phyloP scores from a whole-genome alignment of 2,329 filamentous ascomycete species.

The Pseudogymnoascus sp. region DNA sequence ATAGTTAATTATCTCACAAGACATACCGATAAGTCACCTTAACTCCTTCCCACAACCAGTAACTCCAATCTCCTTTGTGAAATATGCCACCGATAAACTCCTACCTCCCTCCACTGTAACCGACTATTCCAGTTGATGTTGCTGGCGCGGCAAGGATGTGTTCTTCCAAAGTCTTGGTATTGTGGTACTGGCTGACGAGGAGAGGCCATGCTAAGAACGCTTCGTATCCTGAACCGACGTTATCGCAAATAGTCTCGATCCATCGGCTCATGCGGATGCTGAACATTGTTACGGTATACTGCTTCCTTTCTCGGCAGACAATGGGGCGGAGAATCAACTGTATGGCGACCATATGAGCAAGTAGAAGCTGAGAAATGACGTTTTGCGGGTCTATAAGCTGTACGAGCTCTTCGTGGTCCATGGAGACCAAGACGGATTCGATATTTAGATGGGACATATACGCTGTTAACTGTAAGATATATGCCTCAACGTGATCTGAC shows the following conservation, averaged over 20 bases:
- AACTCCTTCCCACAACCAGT: background rate
- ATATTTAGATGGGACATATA: constrained; percentile 6
- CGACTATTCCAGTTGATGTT: background rate
- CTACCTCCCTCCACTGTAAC: background rate
- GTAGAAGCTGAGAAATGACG: constrained; percentile 9
- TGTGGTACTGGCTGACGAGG: constrained; percentile 3
- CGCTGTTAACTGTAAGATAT: background rate
- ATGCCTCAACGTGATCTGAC: background rate
- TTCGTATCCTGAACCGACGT: background rate
- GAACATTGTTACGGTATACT: constrained; percentile 16
- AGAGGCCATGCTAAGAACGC: background rate
- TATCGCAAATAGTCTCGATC: constrained; percentile 13
- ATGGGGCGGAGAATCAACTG: constrained; percentile 1
- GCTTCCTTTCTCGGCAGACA: constrained; percentile 13
- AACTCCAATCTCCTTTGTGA: background rate
- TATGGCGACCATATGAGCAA: background rate
- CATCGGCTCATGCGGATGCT: constrained; percentile 16
- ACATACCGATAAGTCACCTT: background rate
- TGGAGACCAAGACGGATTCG: constrained; percentile 1
- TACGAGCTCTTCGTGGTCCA: background rate
- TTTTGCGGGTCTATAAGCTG: constrained; percentile 11
- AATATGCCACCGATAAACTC: background rate
- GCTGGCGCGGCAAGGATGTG: background rate
- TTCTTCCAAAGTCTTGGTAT: background rate
- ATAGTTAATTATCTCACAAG: background rate